phyloP scores from a whole-genome alignment of 2,329 filamentous ascomycete species.

The Lecanicillium sp. region DNA sequence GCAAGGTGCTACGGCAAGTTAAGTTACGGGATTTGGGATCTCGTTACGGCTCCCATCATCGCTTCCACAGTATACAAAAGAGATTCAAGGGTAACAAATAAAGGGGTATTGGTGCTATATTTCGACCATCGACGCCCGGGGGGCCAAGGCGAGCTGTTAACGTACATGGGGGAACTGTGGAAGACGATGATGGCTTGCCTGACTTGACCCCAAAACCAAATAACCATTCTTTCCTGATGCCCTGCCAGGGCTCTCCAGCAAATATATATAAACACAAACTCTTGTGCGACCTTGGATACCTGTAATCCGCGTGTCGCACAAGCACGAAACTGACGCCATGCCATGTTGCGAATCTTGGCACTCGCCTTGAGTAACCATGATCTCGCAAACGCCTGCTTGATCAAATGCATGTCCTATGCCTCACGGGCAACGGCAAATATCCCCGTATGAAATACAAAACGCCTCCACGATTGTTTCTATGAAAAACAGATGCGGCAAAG shows the following conservation, averaged over 20 bases:
- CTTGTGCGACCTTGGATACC: neutral
- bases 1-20: constrained; percentile 22
- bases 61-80: constrained; percentile 45
- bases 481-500: constrained; percentile 20
- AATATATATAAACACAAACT: constrained; percentile 16
- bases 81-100: constrained; percentile 29
- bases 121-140: constrained; percentile 33
- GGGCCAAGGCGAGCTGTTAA: constrained; percentile 44
- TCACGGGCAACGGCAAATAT: constrained; percentile 21
- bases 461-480: constrained; percentile 21
- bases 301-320: constrained; percentile 17
- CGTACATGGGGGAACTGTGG: constrained; percentile 57
- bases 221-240: constrained; percentile 19
- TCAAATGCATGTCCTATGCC: constrained; percentile 26
- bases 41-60: constrained; percentile 55
- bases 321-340: constrained; percentile 25
- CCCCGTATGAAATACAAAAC: constrained; percentile 23
- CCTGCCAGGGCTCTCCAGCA: constrained; percentile 22
- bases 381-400: constrained; percentile 27
- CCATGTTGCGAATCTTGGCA: constrained; percentile 23
- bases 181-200: constrained; percentile 69
- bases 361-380: constrained; percentile 23
- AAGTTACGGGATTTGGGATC: constrained; percentile 39
- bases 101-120: constrained; percentile 34
- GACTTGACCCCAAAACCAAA: constrained; percentile 35